Percentiles rank a stretch among this genome's conserved stretches.
Conservation (phyloP, 116 monocot genomes). For the Phalaenopsis hybrid region DNA sequence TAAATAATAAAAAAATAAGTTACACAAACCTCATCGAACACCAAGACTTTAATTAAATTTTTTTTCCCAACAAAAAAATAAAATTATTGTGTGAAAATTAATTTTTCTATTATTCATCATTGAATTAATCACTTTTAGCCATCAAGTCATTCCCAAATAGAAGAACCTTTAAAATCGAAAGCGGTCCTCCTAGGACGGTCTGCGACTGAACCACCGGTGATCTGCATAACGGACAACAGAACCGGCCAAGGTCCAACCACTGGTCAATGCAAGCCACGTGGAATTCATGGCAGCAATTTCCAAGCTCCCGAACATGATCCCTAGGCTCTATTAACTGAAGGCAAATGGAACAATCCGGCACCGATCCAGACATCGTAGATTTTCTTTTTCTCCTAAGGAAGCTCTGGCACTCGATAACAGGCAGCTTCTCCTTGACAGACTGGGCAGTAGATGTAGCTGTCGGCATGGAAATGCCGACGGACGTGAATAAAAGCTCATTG, state of each 20-base stretch:
- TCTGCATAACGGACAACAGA: slow-evolving; percentile 4
- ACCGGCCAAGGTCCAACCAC: slow-evolving; percentile 6
- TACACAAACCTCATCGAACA: too few species aligned
- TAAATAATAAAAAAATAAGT: too few species aligned
- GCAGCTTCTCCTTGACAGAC: too few species aligned
- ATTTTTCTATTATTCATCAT: too few species aligned
- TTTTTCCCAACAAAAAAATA: too few species aligned
- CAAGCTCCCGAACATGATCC: background rate
- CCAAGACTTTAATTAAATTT: too few species aligned
- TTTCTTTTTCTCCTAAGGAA: too few species aligned
- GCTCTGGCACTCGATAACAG: too few species aligned
- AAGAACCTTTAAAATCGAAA: background rate
- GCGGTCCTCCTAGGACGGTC: background rate
- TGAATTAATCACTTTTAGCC: too few species aligned
- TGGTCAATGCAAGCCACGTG: background rate
- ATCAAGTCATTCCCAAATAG: background rate
- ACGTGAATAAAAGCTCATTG: background rate
- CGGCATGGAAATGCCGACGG: background rate
- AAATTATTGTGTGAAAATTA: too few species aligned
- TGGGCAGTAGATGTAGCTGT: background rate
- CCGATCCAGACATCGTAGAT: too few species aligned
- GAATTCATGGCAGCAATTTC: slow-evolving; percentile 1
- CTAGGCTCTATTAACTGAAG: background rate
- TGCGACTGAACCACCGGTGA: background rate
- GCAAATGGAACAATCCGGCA: background rate